Evolutionary conservation across 129 eudicot genomes (phyloP).

Genomic region (Cynara cardunculus): DNA sequence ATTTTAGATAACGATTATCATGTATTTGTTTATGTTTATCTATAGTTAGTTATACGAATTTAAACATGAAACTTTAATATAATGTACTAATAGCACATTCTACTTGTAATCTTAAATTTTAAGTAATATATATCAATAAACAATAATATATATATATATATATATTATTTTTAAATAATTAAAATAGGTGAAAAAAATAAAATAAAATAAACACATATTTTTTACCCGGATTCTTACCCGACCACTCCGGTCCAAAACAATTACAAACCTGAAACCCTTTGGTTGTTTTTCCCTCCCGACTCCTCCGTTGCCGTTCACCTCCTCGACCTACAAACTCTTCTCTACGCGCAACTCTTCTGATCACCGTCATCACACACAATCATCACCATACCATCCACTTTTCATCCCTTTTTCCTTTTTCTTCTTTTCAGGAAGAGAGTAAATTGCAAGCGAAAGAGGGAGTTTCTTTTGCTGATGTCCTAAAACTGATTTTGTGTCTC

Average conservation of each 20-base stretch:
- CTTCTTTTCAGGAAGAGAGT: neutral
- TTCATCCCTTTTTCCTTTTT: neutral
- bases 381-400: neutral
- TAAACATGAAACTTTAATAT: too few relatives aligned
- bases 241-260: neutral
- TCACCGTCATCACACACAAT: neutral
- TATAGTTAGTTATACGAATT: too few relatives aligned
- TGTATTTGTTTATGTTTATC: too few relatives aligned
- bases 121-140: too few relatives aligned
- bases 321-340: neutral
- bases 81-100: too few relatives aligned
- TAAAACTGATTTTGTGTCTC: neutral
- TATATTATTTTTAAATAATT: too few relatives aligned
- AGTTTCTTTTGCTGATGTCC: neutral
- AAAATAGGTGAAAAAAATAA: too few relatives aligned
- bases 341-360: constrained; percentile 7
- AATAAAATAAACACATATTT: too few relatives aligned
- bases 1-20: too few relatives aligned
- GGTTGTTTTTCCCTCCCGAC: constrained; percentile 4
- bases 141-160: too few relatives aligned
- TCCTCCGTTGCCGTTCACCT: neutral
- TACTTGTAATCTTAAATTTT: too few relatives aligned
- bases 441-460: neutral
- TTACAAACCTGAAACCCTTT: constrained; percentile 18
- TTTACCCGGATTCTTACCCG: neutral